phyloP scores from a whole-genome alignment of 768 basidiomycete genomes.

The Mycena crocata region DNA sequence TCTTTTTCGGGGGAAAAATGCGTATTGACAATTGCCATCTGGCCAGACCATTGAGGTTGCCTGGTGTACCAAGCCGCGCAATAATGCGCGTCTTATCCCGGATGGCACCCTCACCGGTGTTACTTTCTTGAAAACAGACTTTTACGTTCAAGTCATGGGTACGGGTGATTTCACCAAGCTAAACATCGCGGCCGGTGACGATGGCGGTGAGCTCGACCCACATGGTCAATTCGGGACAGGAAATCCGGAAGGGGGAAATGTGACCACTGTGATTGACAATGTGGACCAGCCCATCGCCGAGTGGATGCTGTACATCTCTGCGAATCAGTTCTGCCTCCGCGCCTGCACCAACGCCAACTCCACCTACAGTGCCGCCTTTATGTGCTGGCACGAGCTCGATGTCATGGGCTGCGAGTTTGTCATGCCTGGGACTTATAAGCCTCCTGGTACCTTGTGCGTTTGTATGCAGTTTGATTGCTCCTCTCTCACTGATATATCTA shows the following conservation, averaged over 20 bases:
- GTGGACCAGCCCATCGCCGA: constrained; percentile 51
- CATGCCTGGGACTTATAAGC: constrained; percentile 59
- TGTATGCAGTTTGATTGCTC: background rate
- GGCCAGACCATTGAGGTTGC: constrained; percentile 22
- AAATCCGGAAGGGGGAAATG: constrained; percentile 60
- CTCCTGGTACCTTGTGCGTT: constrained; percentile 55
- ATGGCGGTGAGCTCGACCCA: constrained; percentile 59
- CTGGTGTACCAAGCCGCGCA: constrained; percentile 30
- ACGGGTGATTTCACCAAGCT: constrained; percentile 56
- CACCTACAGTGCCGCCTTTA: constrained; percentile 2
- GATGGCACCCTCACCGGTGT: constrained; percentile 24
- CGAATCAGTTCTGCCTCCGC: constrained; percentile 54
- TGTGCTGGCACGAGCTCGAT: constrained; percentile 20
- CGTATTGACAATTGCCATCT: background rate
- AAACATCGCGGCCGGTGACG: constrained; percentile 53
- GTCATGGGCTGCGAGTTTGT: constrained; percentile 58
- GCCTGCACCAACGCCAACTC: constrained; percentile 57
- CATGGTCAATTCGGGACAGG: constrained; percentile 53
- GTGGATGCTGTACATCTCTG: constrained; percentile 57
- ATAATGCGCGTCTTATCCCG: constrained; percentile 29
- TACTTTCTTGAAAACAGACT: constrained; percentile 38
- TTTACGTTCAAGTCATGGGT: constrained; percentile 57
- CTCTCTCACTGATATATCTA: constrained; percentile 16
- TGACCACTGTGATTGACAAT: constrained; percentile 54
- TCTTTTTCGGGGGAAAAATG: background rate